phyloP scores from a whole-genome alignment of 1,284 basidiomycete species.

The Stygiomarasmius scandens region DNA sequence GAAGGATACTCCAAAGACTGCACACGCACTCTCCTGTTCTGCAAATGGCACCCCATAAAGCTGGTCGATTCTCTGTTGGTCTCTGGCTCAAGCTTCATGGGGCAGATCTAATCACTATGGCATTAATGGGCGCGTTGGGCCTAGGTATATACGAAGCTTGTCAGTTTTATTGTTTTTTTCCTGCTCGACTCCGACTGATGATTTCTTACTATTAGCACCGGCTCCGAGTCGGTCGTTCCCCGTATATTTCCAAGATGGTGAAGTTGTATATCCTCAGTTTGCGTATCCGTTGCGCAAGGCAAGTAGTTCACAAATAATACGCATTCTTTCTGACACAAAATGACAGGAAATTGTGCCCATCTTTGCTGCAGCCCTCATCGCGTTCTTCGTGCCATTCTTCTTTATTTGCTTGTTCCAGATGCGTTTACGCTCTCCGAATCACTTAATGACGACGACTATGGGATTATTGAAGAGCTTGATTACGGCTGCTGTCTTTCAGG shows the following conservation, averaged over 20 bases:
- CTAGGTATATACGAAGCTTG: conserved; percentile 53
- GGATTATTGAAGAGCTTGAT: conserved; percentile 53
- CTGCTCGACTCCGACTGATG: conserved; percentile 4
- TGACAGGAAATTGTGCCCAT: conserved; percentile 52
- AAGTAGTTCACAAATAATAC: background rate
- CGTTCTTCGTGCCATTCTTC: conserved; percentile 56
- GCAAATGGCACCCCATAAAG: background rate
- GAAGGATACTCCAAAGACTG: background rate
- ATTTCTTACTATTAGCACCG: conserved; percentile 22
- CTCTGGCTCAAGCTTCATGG: conserved; percentile 46
- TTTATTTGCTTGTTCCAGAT: conserved; percentile 53
- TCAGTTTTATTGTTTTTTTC: conserved; percentile 21
- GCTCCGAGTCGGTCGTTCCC: conserved; percentile 44
- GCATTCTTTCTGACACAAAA: background rate
- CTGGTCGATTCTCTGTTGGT: conserved; percentile 32
- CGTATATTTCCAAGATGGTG: conserved; percentile 39
- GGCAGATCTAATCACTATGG: conserved; percentile 50
- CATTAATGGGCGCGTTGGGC: conserved; percentile 45
- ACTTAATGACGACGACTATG: conserved; percentile 53
- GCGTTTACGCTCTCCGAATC: conserved; percentile 45
- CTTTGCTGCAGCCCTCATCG: conserved; percentile 52
- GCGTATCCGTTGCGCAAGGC: conserved; percentile 45
- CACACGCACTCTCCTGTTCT: background rate
- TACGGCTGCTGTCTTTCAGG: conserved; percentile 31
- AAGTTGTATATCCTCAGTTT: conserved; percentile 40